Evolutionary conservation across 2,329 filamentous ascomycete species (phyloP), one percentile per base, ranked within the genome.

Genomic region (Fonsecaea multimorphosa): DNA sequence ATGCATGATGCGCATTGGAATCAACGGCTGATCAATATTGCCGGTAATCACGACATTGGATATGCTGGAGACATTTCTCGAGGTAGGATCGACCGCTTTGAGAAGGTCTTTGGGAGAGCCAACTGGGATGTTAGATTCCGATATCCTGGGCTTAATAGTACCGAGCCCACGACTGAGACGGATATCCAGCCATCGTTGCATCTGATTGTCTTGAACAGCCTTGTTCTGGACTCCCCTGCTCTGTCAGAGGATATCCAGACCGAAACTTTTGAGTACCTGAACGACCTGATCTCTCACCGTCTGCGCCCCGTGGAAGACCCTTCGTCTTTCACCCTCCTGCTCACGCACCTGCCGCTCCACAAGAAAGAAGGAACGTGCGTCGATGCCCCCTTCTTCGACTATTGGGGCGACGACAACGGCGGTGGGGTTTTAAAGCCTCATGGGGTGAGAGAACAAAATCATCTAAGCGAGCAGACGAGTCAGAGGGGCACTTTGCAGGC

Each of bases 31-130:
- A 92, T 99, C 76, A 96, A 97, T 72, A 87, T 98, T 29, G 93
- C 89, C 0, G 95, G 95, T 1, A 99, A 99, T 74, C 95, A 99
- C 76, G 95, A 99, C 77, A 89, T 99, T 74, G 95, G 95, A 36
- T 99, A 99, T 76, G 92, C 93, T 0, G 95, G 95, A 2, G 95
- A 99, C 77, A 84, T 98, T 67, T 92, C 90, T 46, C 80, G 84
- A n/a, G 83, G 87, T 67, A 87, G 93, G 2, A 83, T 97, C 61
- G 82, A 86, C 31, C 86, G 95, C 1, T 99, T 98, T 75, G 93
- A 97, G 78, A 83, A 85, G 24, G 85, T 86, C 1, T 99, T 96
- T 80, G 95, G 95, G 63, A 91, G 88, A 70, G 87, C 91, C 19
- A 96, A 98, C 76, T 99, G 96, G 84, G 93, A 96, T 74, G 84